Base-by-base conservation (phyloP, 2,329 filamentous ascomycete species). In the Pseudogymnoascus sp. region DNA sequence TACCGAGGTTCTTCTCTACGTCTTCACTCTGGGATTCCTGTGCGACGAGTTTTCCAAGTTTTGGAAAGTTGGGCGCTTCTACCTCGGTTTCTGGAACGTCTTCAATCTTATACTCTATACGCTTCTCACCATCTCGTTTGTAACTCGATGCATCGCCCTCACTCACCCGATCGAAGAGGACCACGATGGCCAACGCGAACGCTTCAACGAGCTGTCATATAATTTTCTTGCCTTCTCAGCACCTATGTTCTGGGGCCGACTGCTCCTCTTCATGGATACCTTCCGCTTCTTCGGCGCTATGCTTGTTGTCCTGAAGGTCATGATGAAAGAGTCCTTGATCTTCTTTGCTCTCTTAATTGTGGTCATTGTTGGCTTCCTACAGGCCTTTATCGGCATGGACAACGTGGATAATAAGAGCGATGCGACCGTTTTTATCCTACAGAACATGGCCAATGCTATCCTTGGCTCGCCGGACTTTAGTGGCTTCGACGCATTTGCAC, bases 201-300 rank as follows among this genome's bases (percentile, higher is more conserved):
- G 83, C 41, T 90, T 86, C 74, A 97, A 95, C 72, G 80, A 84
- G 62, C 77, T 97, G 18, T 92, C 89, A 71, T 99, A 99, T 76
- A 96, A 96, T 74, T 92, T 97, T 72, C 78, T 99, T 22, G 92
- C 94, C 8, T 96, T 97, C 73, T 86, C 87, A 2, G 92, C 94
- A 0, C 94, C 94, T 0, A 90, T 99, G 89, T 97, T 99, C 74
- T 99, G 94, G 93, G 89, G 87, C 71, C 88, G 94, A 4, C 81
- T 99, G 63, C 77, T 99, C 64, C 83, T 99, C 6, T 99, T 97
- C 71, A 84, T 99, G 16, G 94, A 99, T 74, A 90, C 89, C 35
- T 85, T 96, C 80, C 86, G 90, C 61, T 99, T 99, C 79, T 99
- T 99, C 70, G 94, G 94, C 22, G 92, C 93, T 58, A 99, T 99